Evolutionary conservation across 2,329 filamentous ascomycete species (phyloP).

Genomic region (Penicillium oxalicum): DNA sequence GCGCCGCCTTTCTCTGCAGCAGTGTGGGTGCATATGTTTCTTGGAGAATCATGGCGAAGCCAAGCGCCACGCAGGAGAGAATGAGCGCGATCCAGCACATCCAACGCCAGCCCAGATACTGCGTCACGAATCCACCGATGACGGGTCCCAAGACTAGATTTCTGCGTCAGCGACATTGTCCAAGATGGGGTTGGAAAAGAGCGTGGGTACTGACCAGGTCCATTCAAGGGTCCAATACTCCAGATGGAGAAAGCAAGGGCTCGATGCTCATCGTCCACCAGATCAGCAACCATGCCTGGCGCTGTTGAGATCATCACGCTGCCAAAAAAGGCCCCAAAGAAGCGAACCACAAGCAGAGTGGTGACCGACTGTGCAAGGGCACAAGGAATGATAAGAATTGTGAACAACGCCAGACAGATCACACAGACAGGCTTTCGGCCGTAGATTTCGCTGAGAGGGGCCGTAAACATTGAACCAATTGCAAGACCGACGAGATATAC

Average conservation of each 20-base stretch:
- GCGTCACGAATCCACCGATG: constrained; percentile 72
- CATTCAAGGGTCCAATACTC: constrained; percentile 79
- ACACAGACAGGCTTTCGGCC: constrained; percentile 57
- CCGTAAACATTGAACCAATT: constrained; percentile 63
- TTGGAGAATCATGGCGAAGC: constrained; percentile 54
- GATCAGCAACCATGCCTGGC: constrained; percentile 76
- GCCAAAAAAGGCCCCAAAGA: constrained; percentile 68
- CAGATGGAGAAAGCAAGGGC: constrained; percentile 80
- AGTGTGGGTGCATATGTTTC: constrained; percentile 74
- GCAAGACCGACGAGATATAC: constrained; percentile 73
- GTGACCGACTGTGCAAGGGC: constrained; percentile 62
- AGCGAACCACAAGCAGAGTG: constrained; percentile 65
- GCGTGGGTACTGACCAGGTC: constrained; percentile 41
- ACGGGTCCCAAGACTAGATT: constrained; percentile 53
- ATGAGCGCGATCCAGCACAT: constrained; percentile 77
- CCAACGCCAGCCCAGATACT: constrained; percentile 76
- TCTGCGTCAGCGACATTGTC: constrained; percentile 1
- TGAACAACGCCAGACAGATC: constrained; percentile 58
- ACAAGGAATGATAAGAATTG: constrained; percentile 64
- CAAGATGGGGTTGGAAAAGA: neutral
- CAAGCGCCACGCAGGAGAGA: constrained; percentile 56
- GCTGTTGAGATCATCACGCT: constrained; percentile 77
- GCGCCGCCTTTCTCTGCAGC: constrained; percentile 60
- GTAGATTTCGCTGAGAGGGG: constrained; percentile 55
- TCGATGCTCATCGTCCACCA: constrained; percentile 72